Conservation (phyloP, 805 yeast genomes). For the Ogataea degrootiae region DNA sequence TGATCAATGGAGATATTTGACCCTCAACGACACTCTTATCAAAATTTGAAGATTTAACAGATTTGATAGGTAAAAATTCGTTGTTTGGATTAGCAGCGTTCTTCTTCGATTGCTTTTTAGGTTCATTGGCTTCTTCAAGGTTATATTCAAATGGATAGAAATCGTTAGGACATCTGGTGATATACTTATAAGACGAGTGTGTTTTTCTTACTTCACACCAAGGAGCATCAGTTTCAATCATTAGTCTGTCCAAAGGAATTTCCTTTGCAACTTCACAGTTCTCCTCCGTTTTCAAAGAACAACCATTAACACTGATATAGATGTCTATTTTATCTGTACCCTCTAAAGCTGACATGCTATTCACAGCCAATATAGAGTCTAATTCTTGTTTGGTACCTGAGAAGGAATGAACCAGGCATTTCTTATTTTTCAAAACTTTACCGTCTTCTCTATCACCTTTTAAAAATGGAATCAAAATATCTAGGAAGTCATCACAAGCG, state of each 20-base stretch:
- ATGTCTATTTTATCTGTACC: constrained; percentile 24
- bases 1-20: constrained; percentile 48
- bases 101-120: constrained; percentile 3
- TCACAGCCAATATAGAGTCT: constrained; percentile 38
- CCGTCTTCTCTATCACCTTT: constrained; percentile 33
- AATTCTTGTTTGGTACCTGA: constrained; percentile 77
- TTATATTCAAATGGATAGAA: constrained; percentile 42
- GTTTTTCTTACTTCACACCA: constrained; percentile 94
- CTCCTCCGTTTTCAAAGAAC: constrained; percentile 77
- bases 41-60: neutral
- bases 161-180: constrained; percentile 52
- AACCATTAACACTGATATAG: constrained; percentile 85
- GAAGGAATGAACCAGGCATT: constrained; percentile 93
- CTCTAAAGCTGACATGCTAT: constrained; percentile 34
- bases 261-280: constrained; percentile 59
- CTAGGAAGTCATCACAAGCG: constrained; percentile 74
- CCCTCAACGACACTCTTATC: constrained; percentile 37
- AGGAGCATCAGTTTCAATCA: constrained; percentile 96
- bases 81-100: neutral
- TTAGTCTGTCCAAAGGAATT: constrained; percentile 66
- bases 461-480: constrained; percentile 58
- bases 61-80: neutral
- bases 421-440: constrained; percentile 29
- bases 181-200: constrained; percentile 63
- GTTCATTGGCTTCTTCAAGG: constrained; percentile 6